Conservation (phyloP, 2,329 filamentous ascomycete genomes). For the Alternaria alternata region DNA sequence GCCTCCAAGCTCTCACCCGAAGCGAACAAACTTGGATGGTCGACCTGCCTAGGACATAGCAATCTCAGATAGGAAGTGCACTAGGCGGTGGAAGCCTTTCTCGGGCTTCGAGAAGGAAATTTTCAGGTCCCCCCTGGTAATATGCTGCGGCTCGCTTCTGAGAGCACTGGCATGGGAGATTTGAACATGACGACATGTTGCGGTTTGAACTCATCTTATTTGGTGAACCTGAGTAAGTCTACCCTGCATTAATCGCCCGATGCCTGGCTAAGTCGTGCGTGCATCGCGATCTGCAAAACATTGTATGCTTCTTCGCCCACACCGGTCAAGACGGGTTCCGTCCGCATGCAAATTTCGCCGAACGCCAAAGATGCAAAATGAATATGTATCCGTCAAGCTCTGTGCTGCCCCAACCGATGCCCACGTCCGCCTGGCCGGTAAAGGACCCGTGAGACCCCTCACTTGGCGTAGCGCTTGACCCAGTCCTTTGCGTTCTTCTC, state of each 20-base stretch:
- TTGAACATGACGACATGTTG: conserved; percentile 30
- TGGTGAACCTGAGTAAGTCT: conserved; percentile 13
- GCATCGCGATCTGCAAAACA: conserved; percentile 19
- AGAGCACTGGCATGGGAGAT: conserved; percentile 21
- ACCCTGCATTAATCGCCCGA: conserved; percentile 18
- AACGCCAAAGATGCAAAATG: conserved; percentile 44
- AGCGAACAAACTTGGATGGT: neutral
- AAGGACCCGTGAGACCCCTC: conserved; percentile 8
- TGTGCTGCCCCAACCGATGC: conserved; percentile 4
- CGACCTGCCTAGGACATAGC: neutral
- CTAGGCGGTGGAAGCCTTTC: conserved; percentile 13
- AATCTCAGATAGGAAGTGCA: conserved; percentile 13
- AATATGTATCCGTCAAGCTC: conserved; percentile 14
- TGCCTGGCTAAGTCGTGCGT: conserved; percentile 7
- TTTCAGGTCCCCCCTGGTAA: conserved; percentile 11
- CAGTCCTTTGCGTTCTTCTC: conserved; percentile 79
- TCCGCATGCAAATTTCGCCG: conserved; percentile 36
- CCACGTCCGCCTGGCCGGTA: conserved; percentile 10
- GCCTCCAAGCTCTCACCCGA: conserved; percentile 10
- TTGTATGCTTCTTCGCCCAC: conserved; percentile 23
- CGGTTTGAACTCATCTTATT: conserved; percentile 24
- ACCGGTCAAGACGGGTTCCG: conserved; percentile 15
- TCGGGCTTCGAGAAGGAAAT: conserved; percentile 11
- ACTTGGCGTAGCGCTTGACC: conserved; percentile 74
- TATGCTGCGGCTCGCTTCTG: conserved; percentile 16